phyloP scores from a whole-genome alignment of 129 eudicot genomes.

The Erigeron canadensis region DNA sequence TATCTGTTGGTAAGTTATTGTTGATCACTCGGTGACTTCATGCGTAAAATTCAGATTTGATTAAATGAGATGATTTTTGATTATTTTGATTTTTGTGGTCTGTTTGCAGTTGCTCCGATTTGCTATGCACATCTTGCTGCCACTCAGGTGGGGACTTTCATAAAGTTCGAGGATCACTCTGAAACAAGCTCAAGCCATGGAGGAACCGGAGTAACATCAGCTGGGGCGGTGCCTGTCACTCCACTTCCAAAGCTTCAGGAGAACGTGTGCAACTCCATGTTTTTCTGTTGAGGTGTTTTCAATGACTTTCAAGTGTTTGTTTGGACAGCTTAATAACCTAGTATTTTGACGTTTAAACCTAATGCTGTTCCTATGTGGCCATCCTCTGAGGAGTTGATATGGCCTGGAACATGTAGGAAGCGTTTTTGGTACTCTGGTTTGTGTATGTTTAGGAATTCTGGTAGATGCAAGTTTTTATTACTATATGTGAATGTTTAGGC shows the following conservation, averaged over 20 bases:
- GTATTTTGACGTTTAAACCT: neutral
- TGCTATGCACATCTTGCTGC: constrained; percentile 84
- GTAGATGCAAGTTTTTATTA: neutral
- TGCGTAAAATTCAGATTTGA: neutral
- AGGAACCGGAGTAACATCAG: constrained; percentile 36
- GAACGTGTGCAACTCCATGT: constrained; percentile 69
- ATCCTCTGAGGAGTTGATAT: constrained; percentile 14
- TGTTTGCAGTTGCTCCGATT: constrained; percentile 60
- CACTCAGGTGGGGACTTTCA: constrained; percentile 55
- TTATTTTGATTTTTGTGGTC: neutral
- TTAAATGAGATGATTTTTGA: no score
- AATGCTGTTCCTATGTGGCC: neutral
- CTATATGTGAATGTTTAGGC: constrained; percentile 5
- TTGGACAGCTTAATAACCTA: neutral
- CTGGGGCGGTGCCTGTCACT: constrained; percentile 48
- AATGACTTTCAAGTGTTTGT: neutral
- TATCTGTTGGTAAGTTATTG: constrained; percentile 57
- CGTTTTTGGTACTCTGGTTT: neutral
- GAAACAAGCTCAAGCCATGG: constrained; percentile 70
- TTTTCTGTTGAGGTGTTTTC: constrained; percentile 37
- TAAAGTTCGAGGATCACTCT: constrained; percentile 59
- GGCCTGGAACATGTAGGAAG: neutral
- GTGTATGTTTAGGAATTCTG: constrained; percentile 18
- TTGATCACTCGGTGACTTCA: neutral
- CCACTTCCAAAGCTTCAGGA: constrained; percentile 62